These are phyloP conservation scores for Tolypocladium inflatum DNA, from an alignment of 2,329 filamentous ascomycete genomes.

Conservation along the genomic window DNA sequence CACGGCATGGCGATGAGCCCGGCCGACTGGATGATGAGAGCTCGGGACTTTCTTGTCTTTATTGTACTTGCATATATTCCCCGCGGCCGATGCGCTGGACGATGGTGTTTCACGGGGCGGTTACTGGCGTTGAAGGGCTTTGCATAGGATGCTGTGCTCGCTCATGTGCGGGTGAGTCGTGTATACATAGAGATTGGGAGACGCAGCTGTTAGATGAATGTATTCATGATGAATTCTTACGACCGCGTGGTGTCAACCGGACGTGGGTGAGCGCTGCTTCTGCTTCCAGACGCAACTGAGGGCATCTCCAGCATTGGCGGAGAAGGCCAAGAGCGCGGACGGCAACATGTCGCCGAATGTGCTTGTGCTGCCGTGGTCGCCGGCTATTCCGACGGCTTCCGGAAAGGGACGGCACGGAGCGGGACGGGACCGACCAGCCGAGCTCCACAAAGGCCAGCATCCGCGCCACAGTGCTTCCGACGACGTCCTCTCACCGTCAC, in stretches of 20 bases:
- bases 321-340: neutral
- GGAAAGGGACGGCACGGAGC: neutral
- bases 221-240: neutral
- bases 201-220: neutral
- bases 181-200: neutral
- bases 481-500: neutral
- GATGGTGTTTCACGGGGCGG: neutral
- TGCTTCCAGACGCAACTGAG: too few species aligned
- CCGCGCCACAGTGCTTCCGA: neutral
- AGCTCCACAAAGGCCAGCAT: neutral
- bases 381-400: neutral
- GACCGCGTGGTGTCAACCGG: too few species aligned
- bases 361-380: neutral
- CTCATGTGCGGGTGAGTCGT: neutral
- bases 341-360: neutral
- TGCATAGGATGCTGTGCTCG: neutral
- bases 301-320: neutral
- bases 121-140: neutral
- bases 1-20: conserved; percentile 18
- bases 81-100: neutral
- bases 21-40: neutral
- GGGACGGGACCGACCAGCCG: neutral
- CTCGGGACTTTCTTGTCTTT: neutral
- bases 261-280: too few species aligned
- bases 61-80: neutral